Evolutionary conservation across 108 stramenopile species (phyloP).

Genomic region (Nannochloropsis gaditana): DNA sequence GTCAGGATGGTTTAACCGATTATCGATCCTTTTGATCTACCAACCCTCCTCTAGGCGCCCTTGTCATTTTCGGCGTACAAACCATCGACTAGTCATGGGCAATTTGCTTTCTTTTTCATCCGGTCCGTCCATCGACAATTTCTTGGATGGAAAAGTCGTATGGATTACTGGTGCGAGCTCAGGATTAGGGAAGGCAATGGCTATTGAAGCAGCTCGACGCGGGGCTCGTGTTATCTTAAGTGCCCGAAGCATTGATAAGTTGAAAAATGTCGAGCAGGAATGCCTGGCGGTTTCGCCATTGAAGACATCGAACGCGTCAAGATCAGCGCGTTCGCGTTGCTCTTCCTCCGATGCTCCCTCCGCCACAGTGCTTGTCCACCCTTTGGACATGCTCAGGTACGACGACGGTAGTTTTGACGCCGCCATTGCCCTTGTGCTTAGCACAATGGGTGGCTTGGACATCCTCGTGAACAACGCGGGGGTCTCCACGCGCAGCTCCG

Average conservation of each 20-base stretch:
- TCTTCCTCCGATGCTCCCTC: background rate
- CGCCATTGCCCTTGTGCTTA: constrained; percentile 24
- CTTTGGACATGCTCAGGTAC: constrained; percentile 36
- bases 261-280: constrained; percentile 23
- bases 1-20: too few relatives aligned
- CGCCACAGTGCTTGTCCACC: constrained; percentile 25
- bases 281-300: constrained; percentile 26
- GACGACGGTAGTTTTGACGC: constrained; percentile 17
- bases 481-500: constrained; percentile 41
- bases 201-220: constrained; percentile 33
- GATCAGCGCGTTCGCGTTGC: too few relatives aligned
- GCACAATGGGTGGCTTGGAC: constrained; percentile 25
- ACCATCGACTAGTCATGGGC: background rate
- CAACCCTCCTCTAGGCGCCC: too few relatives aligned
- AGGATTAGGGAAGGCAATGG: constrained; percentile 38
- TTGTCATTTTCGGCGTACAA: too few relatives aligned
- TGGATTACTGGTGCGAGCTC: constrained; percentile 44
- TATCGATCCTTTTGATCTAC: too few relatives aligned
- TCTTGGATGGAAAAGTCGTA: constrained; percentile 31
- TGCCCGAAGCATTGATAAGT: constrained; percentile 30
- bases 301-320: background rate
- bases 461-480: constrained; percentile 24
- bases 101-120: background rate
- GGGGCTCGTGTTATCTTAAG: constrained; percentile 37
- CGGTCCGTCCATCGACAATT: background rate